Base-by-base conservation (phyloP, 495 filamentous ascomycete genomes). In the Neurospora sp. region DNA sequence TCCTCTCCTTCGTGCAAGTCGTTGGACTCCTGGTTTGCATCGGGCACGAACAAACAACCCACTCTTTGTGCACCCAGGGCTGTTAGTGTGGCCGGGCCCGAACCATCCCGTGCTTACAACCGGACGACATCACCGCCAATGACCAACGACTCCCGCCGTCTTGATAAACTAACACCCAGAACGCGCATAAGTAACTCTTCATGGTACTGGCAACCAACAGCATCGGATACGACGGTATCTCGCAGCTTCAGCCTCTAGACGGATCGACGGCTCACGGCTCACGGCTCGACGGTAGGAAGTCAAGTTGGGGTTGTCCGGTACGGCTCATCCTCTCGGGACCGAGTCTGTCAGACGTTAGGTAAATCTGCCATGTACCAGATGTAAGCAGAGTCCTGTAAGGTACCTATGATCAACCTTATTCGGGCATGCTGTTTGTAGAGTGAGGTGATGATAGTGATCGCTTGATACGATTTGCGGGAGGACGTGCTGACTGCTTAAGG, bases 31-130 rank as follows among this genome's bases (percentile, higher is more conserved):
- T 22, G n/a, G n/a, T 22, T 4, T 4, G 44, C 44, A 47, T 20
- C 0, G 44, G 5, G 0, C 9, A 10, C 44, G 22, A 47, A 12
- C 44, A 22, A 9, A 10, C 1, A 0, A 35, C 8, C 0, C 1
- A 5, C 4, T 1, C 9, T 1, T 1, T 5, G 4, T 3, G 9
- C n/a, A 12, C 1, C 45, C 4, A 12, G 0, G 2, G 3, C 9
- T 47, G n/a, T 12, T 22, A 47, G 45, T 12, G 8, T 10, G 8
- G 8, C 44, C 3, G n/a, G n/a, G 8, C n/a, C 9, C n/a, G 8
- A 47, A 8, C n/a, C 44, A 4, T 20, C n/a, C 44, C n/a, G n/a
- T 47, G 44, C 44, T 20, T 3, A 47, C n/a, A 4, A 20, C 18
- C n/a, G n/a, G n/a, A 45, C 42, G 44, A 45, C 44, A 42, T 47